These are phyloP conservation scores for Gynochthodes officinalis DNA, from an alignment of 257 asterid genomes.

Conservation along the genomic window DNA sequence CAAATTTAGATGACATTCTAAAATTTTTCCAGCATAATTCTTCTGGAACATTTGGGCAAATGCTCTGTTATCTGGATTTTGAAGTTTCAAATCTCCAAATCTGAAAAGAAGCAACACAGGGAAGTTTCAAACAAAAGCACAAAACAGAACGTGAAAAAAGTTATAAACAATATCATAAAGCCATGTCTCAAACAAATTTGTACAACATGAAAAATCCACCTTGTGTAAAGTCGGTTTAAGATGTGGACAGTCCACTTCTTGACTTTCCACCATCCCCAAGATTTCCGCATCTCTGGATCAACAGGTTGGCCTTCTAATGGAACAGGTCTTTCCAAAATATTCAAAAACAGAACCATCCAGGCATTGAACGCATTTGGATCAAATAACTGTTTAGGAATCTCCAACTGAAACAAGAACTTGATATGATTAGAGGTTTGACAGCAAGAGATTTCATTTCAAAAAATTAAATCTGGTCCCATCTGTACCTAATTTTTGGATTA, in stretches of 20 bases:
- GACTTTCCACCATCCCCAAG: constrained; percentile 99
- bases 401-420: constrained; percentile 52
- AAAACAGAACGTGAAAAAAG: not conserved
- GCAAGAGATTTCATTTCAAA: not conserved
- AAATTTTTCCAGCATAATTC: constrained; percentile 86
- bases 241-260: constrained; percentile 98
- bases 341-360: constrained; percentile 94
- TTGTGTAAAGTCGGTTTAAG: constrained; percentile 83
- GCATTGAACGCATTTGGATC: constrained; percentile 89
- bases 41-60: constrained; percentile 99
- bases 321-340: constrained; percentile 89
- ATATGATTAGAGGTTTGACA: not conserved
- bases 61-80: constrained; percentile 87
- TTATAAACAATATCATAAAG: not conserved
- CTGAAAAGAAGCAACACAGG: constrained; percentile 32
- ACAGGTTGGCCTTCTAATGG: constrained; percentile 86
- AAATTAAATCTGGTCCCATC: not conserved
- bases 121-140: not conserved
- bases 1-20: constrained; percentile 90
- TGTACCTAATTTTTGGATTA: not conserved
- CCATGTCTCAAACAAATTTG: not conserved
- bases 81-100: constrained; percentile 91
- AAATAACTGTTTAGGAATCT: constrained; percentile 87
- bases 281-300: constrained; percentile 84
- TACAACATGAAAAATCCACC: constrained; percentile 40